These are phyloP conservation scores for Paecilomyces fulvus DNA, from an alignment of 2,329 filamentous ascomycete species.

Conservation along the genomic window DNA sequence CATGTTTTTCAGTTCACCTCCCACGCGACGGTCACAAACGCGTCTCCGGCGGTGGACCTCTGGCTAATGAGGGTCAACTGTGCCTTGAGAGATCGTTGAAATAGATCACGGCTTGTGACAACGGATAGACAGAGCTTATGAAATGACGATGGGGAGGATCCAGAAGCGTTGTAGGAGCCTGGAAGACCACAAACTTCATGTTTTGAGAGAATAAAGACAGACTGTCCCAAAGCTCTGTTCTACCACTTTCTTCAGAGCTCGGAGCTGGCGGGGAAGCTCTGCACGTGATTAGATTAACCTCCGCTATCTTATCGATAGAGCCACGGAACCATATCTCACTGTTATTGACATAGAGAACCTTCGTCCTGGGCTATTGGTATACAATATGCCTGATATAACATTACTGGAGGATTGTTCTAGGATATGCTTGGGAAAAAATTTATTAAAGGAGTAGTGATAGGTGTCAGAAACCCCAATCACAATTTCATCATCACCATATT, in stretches of 20 bases:
- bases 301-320: background rate
- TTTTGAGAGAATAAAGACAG: background rate
- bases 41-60: background rate
- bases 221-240: background rate
- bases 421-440: background rate
- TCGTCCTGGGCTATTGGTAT: no score
- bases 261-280: background rate
- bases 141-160: background rate
- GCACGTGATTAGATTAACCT: background rate
- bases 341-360: no score
- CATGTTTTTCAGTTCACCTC: slow-evolving; percentile 27
- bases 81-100: background rate
- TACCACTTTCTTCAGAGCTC: background rate
- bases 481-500: background rate
- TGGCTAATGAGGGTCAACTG: background rate
- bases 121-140: background rate
- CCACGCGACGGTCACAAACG: background rate
- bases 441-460: background rate
- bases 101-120: background rate
- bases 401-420: background rate
- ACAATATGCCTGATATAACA: background rate
- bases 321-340: background rate
- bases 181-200: background rate
- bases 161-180: background rate
- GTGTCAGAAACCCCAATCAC: background rate